Conservation (phyloP, 306 rosid genomes). For the Astragalus membranaceus region DNA sequence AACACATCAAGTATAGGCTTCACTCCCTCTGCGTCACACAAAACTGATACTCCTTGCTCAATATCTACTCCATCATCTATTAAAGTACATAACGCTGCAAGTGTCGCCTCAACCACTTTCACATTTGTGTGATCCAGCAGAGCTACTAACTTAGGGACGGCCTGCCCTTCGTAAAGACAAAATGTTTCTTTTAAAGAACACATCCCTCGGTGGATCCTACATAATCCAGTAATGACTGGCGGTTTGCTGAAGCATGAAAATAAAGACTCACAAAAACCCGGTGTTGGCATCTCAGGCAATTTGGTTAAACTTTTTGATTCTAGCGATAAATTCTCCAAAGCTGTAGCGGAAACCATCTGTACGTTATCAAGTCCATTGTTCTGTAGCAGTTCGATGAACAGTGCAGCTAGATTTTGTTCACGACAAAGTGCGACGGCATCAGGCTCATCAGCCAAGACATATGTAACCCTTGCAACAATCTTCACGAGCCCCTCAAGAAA, state of each 20-base stretch:
- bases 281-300: conserved; percentile 57
- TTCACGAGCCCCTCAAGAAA: conserved; percentile 84
- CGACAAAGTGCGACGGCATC: conserved; percentile 71
- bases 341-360: conserved; percentile 91
- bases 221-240: conserved; percentile 60
- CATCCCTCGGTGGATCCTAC: conserved; percentile 74
- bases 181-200: conserved; percentile 76
- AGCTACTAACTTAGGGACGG: conserved; percentile 70
- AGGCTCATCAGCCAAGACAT: conserved; percentile 66
- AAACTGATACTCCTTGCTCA: conserved; percentile 73
- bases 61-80: conserved; percentile 85
- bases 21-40: conserved; percentile 69
- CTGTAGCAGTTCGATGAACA: conserved; percentile 75
- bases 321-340: conserved; percentile 79
- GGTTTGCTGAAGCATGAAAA: conserved; percentile 63
- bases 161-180: conserved; percentile 81
- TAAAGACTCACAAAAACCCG: conserved; percentile 57
- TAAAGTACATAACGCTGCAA: conserved; percentile 78
- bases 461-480: conserved; percentile 80
- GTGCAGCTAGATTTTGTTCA: conserved; percentile 50
- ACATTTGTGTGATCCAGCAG: conserved; percentile 86
- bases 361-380: conserved; percentile 85
- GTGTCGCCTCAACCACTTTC: conserved; percentile 90
- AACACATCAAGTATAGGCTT: conserved; percentile 72
- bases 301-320: conserved; percentile 68